These are phyloP conservation scores for Lavandula angustifolia DNA, from an alignment of 257 asterid species.

Conservation along the genomic window DNA sequence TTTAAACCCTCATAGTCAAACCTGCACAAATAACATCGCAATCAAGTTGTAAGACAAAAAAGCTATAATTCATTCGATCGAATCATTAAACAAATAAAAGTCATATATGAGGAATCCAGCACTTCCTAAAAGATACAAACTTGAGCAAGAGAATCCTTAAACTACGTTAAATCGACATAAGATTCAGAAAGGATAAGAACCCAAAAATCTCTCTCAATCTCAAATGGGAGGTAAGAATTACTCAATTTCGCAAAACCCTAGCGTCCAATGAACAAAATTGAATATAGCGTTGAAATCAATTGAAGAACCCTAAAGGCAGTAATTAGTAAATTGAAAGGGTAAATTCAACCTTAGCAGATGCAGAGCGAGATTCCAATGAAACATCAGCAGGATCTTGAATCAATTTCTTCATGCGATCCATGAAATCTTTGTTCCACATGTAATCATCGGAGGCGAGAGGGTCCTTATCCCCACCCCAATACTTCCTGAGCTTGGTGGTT, in stretches of 20 bases:
- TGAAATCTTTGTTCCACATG: conserved; percentile 90
- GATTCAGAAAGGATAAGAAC: no score
- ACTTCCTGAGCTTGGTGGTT: conserved; percentile 82
- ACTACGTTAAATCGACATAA: not conserved
- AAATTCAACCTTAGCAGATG: conserved; percentile 48
- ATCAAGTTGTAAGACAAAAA: conserved; percentile 14
- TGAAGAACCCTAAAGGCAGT: not conserved
- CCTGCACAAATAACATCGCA: conserved; percentile 15
- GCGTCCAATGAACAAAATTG: not conserved
- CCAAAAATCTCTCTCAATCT: no score
- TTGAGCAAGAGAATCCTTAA: not conserved
- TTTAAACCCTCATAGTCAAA: not conserved
- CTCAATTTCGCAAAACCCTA: conserved; percentile 1
- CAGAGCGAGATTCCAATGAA: conserved; percentile 19
- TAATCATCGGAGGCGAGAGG: conserved; percentile 82
- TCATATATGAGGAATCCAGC: not conserved
- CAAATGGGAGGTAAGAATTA: conserved; percentile 4
- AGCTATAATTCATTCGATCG: not conserved
- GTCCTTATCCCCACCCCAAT: conserved; percentile 85
- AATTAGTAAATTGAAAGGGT: not conserved
- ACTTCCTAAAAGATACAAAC: conserved; percentile 8
- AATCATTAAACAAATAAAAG: not conserved
- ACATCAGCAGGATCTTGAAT: conserved; percentile 55
- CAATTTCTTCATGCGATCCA: conserved; percentile 71
- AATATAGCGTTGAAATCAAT: conserved; percentile 5